phyloP scores from a whole-genome alignment of 129 eudicot species.

The Daucus carota region DNA sequence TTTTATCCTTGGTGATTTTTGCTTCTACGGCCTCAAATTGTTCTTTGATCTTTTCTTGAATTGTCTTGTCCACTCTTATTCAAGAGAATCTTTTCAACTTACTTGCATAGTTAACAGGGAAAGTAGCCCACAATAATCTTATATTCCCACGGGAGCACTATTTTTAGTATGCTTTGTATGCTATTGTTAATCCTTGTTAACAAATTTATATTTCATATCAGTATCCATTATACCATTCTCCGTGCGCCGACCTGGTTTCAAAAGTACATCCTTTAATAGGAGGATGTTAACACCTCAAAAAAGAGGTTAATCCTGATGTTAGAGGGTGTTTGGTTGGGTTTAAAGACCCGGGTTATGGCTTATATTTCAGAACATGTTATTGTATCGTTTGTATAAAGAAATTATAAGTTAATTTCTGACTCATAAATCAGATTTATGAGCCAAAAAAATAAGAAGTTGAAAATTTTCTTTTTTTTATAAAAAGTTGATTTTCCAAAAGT shows the following conservation, averaged over 20 bases:
- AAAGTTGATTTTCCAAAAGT: no score
- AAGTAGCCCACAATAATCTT: neutral
- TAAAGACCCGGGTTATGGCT: no score
- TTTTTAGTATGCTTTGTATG: neutral
- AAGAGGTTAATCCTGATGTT: neutral
- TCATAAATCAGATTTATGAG: no score
- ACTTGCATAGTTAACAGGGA: neutral
- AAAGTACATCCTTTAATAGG: neutral
- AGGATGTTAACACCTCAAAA: neutral
- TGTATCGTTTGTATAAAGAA: no score
- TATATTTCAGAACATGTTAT: no score
- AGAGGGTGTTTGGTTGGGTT: no score
- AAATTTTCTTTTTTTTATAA: no score
- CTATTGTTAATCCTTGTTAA: neutral
- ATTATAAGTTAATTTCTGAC: no score
- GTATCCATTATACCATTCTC: neutral
- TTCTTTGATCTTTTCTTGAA: neutral
- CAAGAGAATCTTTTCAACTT: neutral
- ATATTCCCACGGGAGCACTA: neutral
- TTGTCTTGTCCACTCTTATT: neutral
- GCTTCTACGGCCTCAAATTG: neutral
- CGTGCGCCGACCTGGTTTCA: neutral
- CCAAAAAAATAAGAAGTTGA: no score
- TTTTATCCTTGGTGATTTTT: neutral
- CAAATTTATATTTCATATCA: neutral